Percentiles rank a stretch among this genome's conserved stretches.
phyloP scores from a whole-genome alignment of 495 filamentous ascomycete genomes.

The Cercophora sp. region DNA sequence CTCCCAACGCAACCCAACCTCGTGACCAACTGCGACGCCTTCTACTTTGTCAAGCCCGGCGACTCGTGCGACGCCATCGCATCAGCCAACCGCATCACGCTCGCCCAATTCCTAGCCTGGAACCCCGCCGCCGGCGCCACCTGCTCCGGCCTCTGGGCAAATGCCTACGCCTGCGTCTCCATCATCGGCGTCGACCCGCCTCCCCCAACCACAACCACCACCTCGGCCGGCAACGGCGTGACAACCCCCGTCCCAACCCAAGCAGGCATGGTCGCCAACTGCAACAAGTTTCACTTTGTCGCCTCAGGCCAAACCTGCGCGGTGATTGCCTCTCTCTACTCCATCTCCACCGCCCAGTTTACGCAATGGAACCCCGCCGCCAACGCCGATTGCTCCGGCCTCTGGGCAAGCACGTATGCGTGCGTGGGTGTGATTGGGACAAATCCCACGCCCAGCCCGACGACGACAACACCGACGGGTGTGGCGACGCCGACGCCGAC shows the following conservation, averaged over 20 bases:
- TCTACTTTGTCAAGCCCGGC: constrained; percentile 35
- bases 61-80: constrained; percentile 43
- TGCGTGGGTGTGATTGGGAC: background rate
- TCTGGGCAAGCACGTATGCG: background rate
- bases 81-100: constrained; percentile 23
- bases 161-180: background rate
- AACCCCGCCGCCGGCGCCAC: constrained; percentile 21
- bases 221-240: background rate
- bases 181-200: background rate
- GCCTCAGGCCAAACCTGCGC: background rate
- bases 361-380: background rate
- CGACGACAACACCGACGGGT: background rate
- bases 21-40: constrained; percentile 38
- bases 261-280: background rate
- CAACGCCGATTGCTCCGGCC: background rate
- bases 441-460: background rate
- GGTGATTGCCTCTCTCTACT: background rate
- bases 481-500: background rate
- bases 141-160: background rate
- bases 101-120: constrained; percentile 31
- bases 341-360: background rate
- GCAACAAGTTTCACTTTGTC: background rate
- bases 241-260: background rate
- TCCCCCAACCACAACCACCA: background rate
- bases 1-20: constrained; percentile 22